Conservation (phyloP, 257 asterid genomes). For the Nicotiana benthamiana region DNA sequence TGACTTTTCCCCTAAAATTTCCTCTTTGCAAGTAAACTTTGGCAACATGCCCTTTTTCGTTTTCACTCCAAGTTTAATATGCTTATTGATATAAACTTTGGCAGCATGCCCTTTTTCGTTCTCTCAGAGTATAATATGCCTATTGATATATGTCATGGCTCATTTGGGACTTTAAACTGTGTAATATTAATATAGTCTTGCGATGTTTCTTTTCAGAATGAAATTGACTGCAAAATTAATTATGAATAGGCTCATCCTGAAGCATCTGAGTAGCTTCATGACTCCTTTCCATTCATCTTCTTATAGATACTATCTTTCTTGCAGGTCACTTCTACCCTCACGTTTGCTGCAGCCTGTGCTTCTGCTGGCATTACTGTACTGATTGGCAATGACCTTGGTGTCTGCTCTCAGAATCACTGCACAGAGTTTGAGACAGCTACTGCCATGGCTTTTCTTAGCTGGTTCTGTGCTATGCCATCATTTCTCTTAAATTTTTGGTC, state of each 20-base stretch:
- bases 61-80: neutral
- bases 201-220: neutral
- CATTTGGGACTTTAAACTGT: neutral
- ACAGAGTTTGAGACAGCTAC: conserved; percentile 85
- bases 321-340: conserved; percentile 86
- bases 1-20: neutral
- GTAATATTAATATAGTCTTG: neutral
- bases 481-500: conserved; percentile 85
- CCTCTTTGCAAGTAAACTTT: neutral
- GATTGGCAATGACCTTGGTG: conserved; percentile 72
- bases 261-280: neutral
- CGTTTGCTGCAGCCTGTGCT: conserved; percentile 95
- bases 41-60: neutral
- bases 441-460: conserved; percentile 92
- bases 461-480: conserved; percentile 85
- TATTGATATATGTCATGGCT: neutral
- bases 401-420: conserved; percentile 73
- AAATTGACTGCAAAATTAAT: neutral
- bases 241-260: neutral
- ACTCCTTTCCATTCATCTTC: neutral
- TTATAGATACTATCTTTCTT: conserved; percentile 3
- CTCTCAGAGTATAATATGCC: neutral
- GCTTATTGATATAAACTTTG: too few species aligned
- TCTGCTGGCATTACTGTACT: conserved; percentile 97
- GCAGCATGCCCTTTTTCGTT: neutral